Percentiles rank a stretch among this genome's conserved stretches.
phyloP scores from a whole-genome alignment of 2,329 filamentous ascomycete genomes.

The Phyllosticta citrichinensis region DNA sequence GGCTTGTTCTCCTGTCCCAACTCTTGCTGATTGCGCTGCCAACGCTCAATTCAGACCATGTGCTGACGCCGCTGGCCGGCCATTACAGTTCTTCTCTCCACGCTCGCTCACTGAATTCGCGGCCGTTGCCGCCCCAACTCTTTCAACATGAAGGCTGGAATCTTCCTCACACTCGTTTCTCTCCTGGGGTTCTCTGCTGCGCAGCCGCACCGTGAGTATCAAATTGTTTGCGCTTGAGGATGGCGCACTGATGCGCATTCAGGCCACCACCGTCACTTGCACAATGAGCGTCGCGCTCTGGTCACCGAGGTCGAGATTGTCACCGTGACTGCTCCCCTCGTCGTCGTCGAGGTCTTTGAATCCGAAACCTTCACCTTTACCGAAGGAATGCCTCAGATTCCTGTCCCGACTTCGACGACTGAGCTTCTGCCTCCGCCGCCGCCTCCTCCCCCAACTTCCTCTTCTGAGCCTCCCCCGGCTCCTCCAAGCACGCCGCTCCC shows the following conservation, averaged over 20 bases:
- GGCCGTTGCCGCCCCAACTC: background rate
- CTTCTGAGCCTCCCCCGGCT: background rate
- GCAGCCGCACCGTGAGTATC: background rate
- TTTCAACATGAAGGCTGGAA: constrained; percentile 4
- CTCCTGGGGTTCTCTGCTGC: background rate
- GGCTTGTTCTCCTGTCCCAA: background rate
- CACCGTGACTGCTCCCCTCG: background rate
- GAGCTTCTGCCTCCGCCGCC: background rate
- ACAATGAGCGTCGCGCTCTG: background rate
- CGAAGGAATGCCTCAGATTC: background rate
- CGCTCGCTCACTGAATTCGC: background rate
- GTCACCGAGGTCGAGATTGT: constrained; percentile 2
- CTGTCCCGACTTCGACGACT: background rate
- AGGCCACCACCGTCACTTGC: background rate
- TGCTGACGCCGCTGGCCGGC: constrained; percentile 11
- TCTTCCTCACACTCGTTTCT: constrained; percentile 5
- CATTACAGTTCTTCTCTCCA: background rate
- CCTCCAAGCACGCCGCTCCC: background rate
- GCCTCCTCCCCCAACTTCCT: background rate
- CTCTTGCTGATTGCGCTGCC: background rate
- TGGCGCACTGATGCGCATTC: background rate
- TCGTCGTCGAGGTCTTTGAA: constrained; percentile 2
- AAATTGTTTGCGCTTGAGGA: background rate
- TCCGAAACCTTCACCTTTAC: background rate
- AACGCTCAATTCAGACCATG: background rate